phyloP scores from a whole-genome alignment of 2,329 filamentous ascomycete genomes.

The Tothia fuscella region DNA sequence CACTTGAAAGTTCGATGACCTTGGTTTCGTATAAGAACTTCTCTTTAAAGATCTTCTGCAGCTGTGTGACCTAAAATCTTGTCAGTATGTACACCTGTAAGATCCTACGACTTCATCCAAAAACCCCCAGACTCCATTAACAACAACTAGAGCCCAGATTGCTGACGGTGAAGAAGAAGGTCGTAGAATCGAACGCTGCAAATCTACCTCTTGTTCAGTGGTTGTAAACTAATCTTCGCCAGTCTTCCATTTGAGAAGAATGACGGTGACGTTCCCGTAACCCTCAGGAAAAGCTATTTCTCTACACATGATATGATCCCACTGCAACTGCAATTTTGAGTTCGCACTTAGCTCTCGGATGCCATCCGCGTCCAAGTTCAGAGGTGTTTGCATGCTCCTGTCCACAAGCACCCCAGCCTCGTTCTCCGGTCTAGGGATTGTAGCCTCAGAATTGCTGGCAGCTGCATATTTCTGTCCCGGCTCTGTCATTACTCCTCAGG shows the following conservation, averaged over 20 bases:
- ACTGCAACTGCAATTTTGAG: constrained; percentile 2
- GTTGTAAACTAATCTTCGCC: neutral
- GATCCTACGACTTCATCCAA: too few relatives aligned
- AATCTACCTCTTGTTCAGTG: neutral
- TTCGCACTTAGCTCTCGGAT: neutral
- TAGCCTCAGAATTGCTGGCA: too few relatives aligned
- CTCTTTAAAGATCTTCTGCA: neutral
- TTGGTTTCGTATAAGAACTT: constrained; percentile 1
- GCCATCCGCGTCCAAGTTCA: neutral
- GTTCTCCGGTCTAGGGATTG: too few relatives aligned
- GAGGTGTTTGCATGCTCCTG: neutral
- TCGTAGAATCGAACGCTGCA: too few relatives aligned
- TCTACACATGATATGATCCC: constrained; percentile 5
- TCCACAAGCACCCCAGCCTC: too few relatives aligned
- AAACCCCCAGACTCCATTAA: too few relatives aligned
- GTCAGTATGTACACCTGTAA: too few relatives aligned
- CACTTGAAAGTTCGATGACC: neutral
- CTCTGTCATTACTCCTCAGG: too few relatives aligned
- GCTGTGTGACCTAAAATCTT: constrained; percentile 1
- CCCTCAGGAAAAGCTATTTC: neutral
- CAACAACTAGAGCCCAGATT: too few relatives aligned
- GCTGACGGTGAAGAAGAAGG: too few relatives aligned
- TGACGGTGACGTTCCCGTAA: constrained; percentile 1
- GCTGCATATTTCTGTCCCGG: too few relatives aligned
- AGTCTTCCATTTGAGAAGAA: constrained; percentile 5